Evolutionary conservation across 2,329 filamentous ascomycete species (phyloP).

Genomic region (Fusarium sp.): DNA sequence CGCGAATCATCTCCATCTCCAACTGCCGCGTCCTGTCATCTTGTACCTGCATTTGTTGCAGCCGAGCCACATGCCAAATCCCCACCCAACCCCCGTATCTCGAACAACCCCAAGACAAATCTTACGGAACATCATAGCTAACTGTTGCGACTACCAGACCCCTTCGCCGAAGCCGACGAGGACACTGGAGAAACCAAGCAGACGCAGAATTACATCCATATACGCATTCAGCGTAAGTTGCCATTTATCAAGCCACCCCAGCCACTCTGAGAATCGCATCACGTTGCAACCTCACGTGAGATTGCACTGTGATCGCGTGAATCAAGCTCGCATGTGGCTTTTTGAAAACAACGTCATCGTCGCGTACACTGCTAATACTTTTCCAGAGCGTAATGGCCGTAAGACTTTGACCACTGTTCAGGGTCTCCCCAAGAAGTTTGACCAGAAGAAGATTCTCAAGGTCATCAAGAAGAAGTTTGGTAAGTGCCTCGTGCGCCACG

Average conservation of each 20-base stretch:
- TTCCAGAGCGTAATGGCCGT: slow-evolving; percentile 97
- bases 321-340: slow-evolving; percentile 1
- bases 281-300: slow-evolving; percentile 29
- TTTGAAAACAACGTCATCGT: not conserved
- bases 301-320: slow-evolving; percentile 9
- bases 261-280: slow-evolving; percentile 7
- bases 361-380: slow-evolving; percentile 14
- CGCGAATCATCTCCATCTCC: not conserved
- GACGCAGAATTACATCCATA: slow-evolving; percentile 98
- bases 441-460: slow-evolving; percentile 99
- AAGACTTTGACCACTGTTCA: slow-evolving; percentile 99
- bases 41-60: slow-evolving; percentile 44
- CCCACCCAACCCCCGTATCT: slow-evolving; percentile 26
- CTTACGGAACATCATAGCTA: slow-evolving; percentile 5
- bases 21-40: slow-evolving; percentile 10
- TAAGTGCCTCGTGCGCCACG: slow-evolving; percentile 57
- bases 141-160: slow-evolving; percentile 70
- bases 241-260: slow-evolving; percentile 6
- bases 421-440: slow-evolving; percentile 98
- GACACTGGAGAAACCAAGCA: slow-evolving; percentile 95
- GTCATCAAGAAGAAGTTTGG: slow-evolving; percentile 99
- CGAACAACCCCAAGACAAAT: slow-evolving; percentile 1
- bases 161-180: slow-evolving; percentile 99
- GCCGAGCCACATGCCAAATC: slow-evolving; percentile 33
- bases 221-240: slow-evolving; percentile 94